Evolutionary conservation across 345 rosid species (phyloP), one percentile per base, ranked within the genome.

Genomic region (Gossypium rotundifolium): DNA sequence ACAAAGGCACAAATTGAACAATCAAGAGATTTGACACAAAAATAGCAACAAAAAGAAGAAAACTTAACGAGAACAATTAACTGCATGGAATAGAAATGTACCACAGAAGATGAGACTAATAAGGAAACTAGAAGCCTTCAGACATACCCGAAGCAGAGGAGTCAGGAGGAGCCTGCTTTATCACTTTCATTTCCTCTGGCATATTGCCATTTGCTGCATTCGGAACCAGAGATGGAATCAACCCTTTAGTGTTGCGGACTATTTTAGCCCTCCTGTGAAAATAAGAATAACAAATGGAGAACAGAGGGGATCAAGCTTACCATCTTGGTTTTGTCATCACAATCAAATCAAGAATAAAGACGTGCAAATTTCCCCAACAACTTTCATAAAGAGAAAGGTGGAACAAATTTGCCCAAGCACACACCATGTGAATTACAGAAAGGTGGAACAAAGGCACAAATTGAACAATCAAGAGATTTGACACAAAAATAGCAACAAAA

Each of bases 131-230:
- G 8, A 55, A 40, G 11, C n/a, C 33, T n/a, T 1, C n/a, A 20
- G 14, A 27, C 38, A 71, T 84, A 90, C 91, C 92, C 85, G 83
- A 72, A 80, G 59, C 73, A 67, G 79, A 53, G 64, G 70, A 42
- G 49, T 75, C 82, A 53, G 78, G 52, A 66, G 81, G 80, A 14
- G 79, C 74, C 73, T 72, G 85, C 77, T 85, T 79, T 71, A 78
- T 52, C 38, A 38, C 38, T 49, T 38, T 75, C 59, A 22, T 72
- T 81, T 87, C 93, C 60, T 81, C 87, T 23, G 80, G 74, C 71
- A 63, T 72, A 74, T 76, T 80, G 16, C 74, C 84, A 77, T 80
- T 82, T 44, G 40, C 70, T n/a, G 38, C 63, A 61, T 69, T 81
- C 14, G 75, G 65, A 72, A 58, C 61, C 3, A 70, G 62, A 67